Percentiles rank a stretch among this genome's conserved stretches.
These are phyloP conservation scores for Barbatosphaeria neglecta DNA, from an alignment of 495 filamentous ascomycete genomes.

Conservation along the genomic window DNA sequence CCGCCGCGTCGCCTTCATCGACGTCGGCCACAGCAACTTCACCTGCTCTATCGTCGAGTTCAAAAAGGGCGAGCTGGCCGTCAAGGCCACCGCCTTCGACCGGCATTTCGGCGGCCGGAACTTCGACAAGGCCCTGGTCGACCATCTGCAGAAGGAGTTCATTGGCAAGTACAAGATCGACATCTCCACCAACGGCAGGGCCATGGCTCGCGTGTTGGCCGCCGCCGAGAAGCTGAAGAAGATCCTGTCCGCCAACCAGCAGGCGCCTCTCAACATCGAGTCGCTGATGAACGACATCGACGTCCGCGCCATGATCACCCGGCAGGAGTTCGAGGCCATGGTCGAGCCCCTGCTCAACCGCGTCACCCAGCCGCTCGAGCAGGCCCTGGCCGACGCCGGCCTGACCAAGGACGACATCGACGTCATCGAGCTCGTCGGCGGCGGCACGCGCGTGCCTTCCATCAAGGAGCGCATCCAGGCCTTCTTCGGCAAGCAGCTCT, in stretches of 20 bases:
- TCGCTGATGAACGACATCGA: slow-evolving; percentile 97
- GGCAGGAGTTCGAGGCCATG: slow-evolving; percentile 87
- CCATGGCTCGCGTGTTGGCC: slow-evolving; percentile 69
- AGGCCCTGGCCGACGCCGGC: slow-evolving; percentile 84
- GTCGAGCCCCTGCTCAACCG: slow-evolving; percentile 74
- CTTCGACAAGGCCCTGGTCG: slow-evolving; percentile 88
- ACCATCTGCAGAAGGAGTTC: slow-evolving; percentile 92
- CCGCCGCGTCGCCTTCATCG: slow-evolving; percentile 80
- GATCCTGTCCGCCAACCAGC: slow-evolving; percentile 89
- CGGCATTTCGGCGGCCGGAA: slow-evolving; percentile 95
- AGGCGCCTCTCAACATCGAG: slow-evolving; percentile 94
- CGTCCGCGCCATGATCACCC: slow-evolving; percentile 77
- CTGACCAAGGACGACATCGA: slow-evolving; percentile 88
- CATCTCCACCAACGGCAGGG: slow-evolving; percentile 81
- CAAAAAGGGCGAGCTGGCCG: slow-evolving; percentile 89
- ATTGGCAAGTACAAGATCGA: slow-evolving; percentile 86
- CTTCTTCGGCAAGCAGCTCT: slow-evolving; percentile 86
- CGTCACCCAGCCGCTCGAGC: slow-evolving; percentile 63
- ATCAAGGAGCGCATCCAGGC: slow-evolving; percentile 81
- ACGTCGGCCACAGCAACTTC: slow-evolving; percentile 95
- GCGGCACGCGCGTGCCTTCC: slow-evolving; percentile 84
- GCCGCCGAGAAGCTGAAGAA: slow-evolving; percentile 98
- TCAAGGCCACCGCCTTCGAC: slow-evolving; percentile 88
- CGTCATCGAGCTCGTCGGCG: slow-evolving; percentile 84
- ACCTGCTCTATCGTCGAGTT: slow-evolving; percentile 91